These are phyloP conservation scores for Aspergillus arachidicola DNA, from an alignment of 2,329 filamentous ascomycete genomes.

Conservation along the genomic window DNA sequence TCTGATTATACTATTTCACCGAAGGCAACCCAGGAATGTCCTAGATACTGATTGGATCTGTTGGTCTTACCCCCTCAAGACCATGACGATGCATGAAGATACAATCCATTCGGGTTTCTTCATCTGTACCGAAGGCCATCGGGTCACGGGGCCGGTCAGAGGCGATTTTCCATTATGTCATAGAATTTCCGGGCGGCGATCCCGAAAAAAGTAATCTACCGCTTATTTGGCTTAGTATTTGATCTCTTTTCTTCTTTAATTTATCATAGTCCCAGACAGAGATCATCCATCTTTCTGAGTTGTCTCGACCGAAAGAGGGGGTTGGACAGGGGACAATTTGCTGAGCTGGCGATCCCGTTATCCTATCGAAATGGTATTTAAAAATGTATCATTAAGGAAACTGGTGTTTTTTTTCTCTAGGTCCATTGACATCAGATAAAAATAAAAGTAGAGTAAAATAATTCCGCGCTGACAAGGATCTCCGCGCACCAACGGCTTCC, in stretches of 20 bases:
- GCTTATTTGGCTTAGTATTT: neutral
- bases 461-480: neutral
- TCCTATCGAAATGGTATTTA: neutral
- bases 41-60: no score
- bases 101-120: neutral
- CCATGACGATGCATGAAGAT: neutral
- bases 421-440: neutral
- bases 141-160: constrained; percentile 19
- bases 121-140: neutral
- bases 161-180: constrained; percentile 28
- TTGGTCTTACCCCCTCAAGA: neutral
- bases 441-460: neutral
- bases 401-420: no score
- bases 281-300: neutral
- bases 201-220: constrained; percentile 7
- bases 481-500: neutral
- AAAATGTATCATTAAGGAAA: no score
- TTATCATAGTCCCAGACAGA: neutral
- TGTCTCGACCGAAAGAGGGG: neutral
- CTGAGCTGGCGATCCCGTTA: neutral
- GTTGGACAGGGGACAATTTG: neutral
- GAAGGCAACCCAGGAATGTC: no score
- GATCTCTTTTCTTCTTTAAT: neutral
- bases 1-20: no score
- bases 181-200: constrained; percentile 23